Evolutionary conservation across 1,139 yeast genomes (phyloP).

Genomic region (Kurtzmaniella quercitrusa): DNA sequence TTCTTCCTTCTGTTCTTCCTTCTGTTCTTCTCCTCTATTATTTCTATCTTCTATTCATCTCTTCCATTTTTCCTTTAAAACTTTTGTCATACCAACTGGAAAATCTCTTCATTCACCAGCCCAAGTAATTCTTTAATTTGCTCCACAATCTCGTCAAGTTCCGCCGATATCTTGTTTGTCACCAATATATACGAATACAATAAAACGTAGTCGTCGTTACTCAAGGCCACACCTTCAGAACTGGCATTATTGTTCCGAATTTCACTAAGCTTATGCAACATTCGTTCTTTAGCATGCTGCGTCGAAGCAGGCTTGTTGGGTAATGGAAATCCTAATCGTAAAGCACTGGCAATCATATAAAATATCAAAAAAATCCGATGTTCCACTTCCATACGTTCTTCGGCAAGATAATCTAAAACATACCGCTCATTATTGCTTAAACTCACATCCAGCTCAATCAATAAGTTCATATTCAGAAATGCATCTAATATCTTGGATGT

Average conservation of each 20-base stretch:
- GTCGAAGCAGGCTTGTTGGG: conserved; percentile 78
- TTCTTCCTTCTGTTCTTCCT: no score
- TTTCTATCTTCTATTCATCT: background rate
- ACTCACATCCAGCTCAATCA: conserved; percentile 59
- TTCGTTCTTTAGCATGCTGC: conserved; percentile 68
- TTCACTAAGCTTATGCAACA: conserved; percentile 60
- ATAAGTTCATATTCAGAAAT: conserved; percentile 64
- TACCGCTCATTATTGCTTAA: conserved; percentile 52
- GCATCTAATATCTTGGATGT: conserved; percentile 72
- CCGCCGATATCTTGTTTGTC: conserved; percentile 62
- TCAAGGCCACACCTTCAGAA: conserved; percentile 21
- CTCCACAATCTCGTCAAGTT: conserved; percentile 54
- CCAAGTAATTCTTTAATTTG: conserved; percentile 61
- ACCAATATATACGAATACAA: conserved; percentile 73
- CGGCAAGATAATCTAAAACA: conserved; percentile 51
- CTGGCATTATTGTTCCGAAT: conserved; percentile 31
- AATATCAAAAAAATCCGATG: conserved; percentile 69
- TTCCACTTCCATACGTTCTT: conserved; percentile 66
- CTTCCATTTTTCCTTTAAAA: background rate
- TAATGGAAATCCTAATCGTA: conserved; percentile 70
- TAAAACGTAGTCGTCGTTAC: conserved; percentile 68
- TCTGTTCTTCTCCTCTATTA: background rate
- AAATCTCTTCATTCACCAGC: conserved; percentile 53
- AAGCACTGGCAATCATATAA: conserved; percentile 75
- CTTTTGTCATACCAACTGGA: conserved; percentile 29